Evolutionary conservation across 2,329 filamentous ascomycete genomes (phyloP), one percentile per base, ranked within the genome.

Genomic region (Escovopsis weberi): DNA sequence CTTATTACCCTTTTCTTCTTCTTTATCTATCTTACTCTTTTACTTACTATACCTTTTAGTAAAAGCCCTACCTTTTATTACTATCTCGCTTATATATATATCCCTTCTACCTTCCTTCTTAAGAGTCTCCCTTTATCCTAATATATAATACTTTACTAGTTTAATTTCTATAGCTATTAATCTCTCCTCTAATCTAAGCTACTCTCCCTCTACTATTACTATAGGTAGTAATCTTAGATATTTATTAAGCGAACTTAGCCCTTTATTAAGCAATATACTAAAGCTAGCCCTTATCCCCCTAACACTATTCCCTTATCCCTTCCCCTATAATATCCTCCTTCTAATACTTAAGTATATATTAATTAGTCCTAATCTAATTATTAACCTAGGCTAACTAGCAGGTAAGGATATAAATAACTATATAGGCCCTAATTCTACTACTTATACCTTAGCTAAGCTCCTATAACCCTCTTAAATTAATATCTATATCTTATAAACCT

Each of bases 61-160:
- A 91, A 93, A 50, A 76, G 74, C 0, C 75, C 76, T 2, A 68
- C 69, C 0, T 53, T 79, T 0, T 74, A 71, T 47, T 62, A 67
- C 0, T 75, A 74, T 41, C 60, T 65, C 1, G 58, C 70, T 4
- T 57, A 87, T 0, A 60, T 89, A 1, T 59, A 69, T 5, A 70
- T 70, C 32, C 57, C 0, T 85, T 85, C 0, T 69, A 85, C 0
- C 54, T 91, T 0, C 72, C 85, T 2, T 93, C 85, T 0, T 63
- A 93, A 1, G 86, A 94, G 51, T 81, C 93, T 53, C 88, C 85
- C 0, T 78, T 75, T 42, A 84, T 84, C 0, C 69, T 93, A 1
- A 57, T 73, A 0, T 64, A 68, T 23, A 59, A 70, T 0, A 58
- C 65, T 0, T 76, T 80, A 42, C 57, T 62, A 10, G 59, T 63